Evolutionary conservation across 2,329 filamentous ascomycete genomes (phyloP), one percentile per base, ranked within the genome.

Genomic region (Fusarium mangiferae): DNA sequence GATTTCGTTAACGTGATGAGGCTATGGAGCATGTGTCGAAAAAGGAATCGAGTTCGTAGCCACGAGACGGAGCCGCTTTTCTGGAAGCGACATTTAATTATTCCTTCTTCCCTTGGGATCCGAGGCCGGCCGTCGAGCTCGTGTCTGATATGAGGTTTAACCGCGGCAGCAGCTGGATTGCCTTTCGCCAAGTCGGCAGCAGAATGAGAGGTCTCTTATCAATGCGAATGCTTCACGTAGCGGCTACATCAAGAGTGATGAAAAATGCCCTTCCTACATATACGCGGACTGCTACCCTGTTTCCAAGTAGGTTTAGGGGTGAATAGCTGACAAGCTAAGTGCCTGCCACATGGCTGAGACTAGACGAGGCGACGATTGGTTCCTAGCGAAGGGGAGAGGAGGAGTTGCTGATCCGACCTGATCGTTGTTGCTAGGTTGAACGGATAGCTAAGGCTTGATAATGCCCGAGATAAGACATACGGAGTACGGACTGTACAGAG

Each of bases 131-230:
- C n/a, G 60, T 63, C n/a, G 55, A 62, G 69, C 73, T 73, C 54
- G 62, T 75, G 70, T 68, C 45, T 70, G 56, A 45, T 62, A 61
- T 64, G 51, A 39, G 48, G 42, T 26, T 62, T 41, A 66, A 63
- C 73, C 73, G 73, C 73, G 73, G 73, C 70, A 70, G 71, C 62
- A 74, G 41, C 55, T 62, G 69, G 58, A 58, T 63, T 58, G 36
- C 56, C 36, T 45, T 33, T 36, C 48, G 55, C 48, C 62, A 75
- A 67, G 69, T 64, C 49, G 72, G 39, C 57, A 75, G 46, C 61
- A 61, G 68, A 69, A 63, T 52, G 49, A 42, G 35, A 60, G 48
- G 54, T 61, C 49, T 62, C 72, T 75, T 75, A 75, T 75, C 73
- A 71, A 64, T 68, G 42, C 24, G 38, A 61, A 52, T 39, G 26